Evolutionary conservation across 116 monocot genomes (phyloP).

Genomic region (Papilionanthe hybrid): DNA sequence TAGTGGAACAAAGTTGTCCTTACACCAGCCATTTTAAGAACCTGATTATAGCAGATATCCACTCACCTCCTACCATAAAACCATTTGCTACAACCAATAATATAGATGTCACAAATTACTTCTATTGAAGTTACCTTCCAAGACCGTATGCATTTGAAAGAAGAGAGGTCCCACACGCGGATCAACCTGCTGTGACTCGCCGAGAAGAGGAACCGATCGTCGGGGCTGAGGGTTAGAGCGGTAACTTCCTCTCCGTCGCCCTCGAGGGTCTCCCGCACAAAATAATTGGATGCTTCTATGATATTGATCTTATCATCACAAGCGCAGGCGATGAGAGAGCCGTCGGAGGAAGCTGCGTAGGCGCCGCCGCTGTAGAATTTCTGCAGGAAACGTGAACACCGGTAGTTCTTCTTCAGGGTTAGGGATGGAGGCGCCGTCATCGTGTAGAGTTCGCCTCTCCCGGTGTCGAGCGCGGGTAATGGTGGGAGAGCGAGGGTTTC

Average conservation of each 20-base stretch:
- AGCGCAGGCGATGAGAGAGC: slow-evolving; percentile 68
- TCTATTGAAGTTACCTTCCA: slow-evolving; percentile 65
- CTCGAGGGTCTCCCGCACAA: slow-evolving; percentile 40
- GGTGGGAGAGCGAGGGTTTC: too few species aligned
- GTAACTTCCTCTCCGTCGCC: slow-evolving; percentile 75
- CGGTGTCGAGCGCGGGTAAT: too few species aligned
- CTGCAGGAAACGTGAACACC: slow-evolving; percentile 55
- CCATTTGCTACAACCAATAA: background rate
- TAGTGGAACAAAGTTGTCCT: background rate
- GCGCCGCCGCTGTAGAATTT: slow-evolving; percentile 86
- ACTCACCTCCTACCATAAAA: background rate
- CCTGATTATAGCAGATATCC: background rate
- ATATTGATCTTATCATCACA: slow-evolving; percentile 81
- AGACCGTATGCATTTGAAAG: slow-evolving; percentile 67
- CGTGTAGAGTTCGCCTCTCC: background rate
- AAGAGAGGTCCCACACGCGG: slow-evolving; percentile 78
- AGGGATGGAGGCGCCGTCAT: slow-evolving; percentile 11
- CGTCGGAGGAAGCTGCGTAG: slow-evolving; percentile 55
- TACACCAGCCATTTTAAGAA: background rate
- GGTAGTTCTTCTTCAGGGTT: slow-evolving; percentile 63
- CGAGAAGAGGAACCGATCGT: slow-evolving; percentile 68
- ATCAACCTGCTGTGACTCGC: slow-evolving; percentile 79
- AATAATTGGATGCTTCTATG: slow-evolving; percentile 42
- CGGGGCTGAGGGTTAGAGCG: slow-evolving; percentile 58
- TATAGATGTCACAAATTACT: background rate